A percentile compares a stretch with the other conserved stretches of the same genome.
phyloP scores from a whole-genome alignment of 441 rosid species.

The Populus hybrid region DNA sequence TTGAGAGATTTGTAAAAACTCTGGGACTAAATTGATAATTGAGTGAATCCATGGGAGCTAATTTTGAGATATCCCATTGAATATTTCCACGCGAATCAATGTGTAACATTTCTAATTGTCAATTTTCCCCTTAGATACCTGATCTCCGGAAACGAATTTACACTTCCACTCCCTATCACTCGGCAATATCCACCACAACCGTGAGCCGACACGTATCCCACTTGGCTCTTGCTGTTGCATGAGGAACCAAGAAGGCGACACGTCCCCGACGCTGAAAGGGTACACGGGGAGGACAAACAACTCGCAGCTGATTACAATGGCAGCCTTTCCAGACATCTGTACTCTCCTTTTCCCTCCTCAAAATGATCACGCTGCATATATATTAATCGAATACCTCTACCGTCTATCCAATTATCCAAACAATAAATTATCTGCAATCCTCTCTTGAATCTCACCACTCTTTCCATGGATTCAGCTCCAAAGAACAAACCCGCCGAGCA shows the following conservation, averaged over 20 bases:
- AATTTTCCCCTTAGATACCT: neutral
- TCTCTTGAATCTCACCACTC: neutral
- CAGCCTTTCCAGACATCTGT: neutral
- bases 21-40: neutral
- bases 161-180: too few species aligned
- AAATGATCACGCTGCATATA: neutral
- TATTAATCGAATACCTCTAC: neutral
- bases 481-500: constrained; percentile 9
- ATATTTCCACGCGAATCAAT: neutral
- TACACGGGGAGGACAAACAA: neutral
- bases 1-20: too few species aligned
- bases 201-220: neutral
- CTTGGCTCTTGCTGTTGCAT: neutral
- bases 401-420: neutral
- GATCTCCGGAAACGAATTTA: neutral
- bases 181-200: too few species aligned
- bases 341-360: neutral
- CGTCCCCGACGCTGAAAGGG: neutral
- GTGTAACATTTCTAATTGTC: neutral
- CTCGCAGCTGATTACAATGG: neutral
- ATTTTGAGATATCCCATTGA: neutral
- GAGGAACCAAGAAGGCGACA: neutral
- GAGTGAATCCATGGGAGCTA: neutral
- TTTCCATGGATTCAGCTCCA: constrained; percentile 13
- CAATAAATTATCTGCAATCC: neutral